Conservation (phyloP, 768 basidiomycete genomes). For the Exsudoporus frostii region DNA sequence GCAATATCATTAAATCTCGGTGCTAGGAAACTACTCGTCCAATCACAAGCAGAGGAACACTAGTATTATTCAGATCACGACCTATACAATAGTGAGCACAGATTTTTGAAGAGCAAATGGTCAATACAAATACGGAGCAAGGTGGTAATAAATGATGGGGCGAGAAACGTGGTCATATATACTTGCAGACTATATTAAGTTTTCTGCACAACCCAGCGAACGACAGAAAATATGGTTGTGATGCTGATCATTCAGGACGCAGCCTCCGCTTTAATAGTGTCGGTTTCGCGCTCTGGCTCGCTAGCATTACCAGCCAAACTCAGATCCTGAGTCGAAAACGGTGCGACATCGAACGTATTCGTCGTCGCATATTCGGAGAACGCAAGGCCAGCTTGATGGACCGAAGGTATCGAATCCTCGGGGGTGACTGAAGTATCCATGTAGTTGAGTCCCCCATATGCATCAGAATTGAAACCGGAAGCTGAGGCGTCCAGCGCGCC, state of each 20-base stretch:
- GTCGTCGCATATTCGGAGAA: conserved; percentile 70
- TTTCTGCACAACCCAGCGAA: conserved; percentile 29
- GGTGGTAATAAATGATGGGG: conserved; percentile 36
- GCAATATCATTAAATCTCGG: conserved; percentile 18
- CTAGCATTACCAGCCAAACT: conserved; percentile 52
- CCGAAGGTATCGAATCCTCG: conserved; percentile 59
- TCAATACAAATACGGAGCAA: conserved; percentile 38
- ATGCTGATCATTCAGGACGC: conserved; percentile 26
- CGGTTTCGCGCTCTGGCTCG: conserved; percentile 62
- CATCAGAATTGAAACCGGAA: conserved; percentile 62
- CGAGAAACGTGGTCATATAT: conserved; percentile 32
- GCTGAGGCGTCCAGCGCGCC: conserved; percentile 64
- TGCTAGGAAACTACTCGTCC: conserved; percentile 16
- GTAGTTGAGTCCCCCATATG: conserved; percentile 68
- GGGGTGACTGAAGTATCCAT: conserved; percentile 68
- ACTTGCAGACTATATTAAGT: conserved; percentile 30
- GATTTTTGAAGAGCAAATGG: conserved; percentile 33
- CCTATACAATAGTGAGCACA: conserved; percentile 37
- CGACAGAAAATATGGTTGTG: conserved; percentile 20
- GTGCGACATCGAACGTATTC: conserved; percentile 66
- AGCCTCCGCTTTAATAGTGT: conserved; percentile 67
- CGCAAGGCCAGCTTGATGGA: conserved; percentile 61
- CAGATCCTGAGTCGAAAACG: conserved; percentile 66
- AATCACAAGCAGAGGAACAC: conserved; percentile 14
- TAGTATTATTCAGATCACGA: conserved; percentile 31